phyloP scores from a whole-genome alignment of 768 basidiomycete species.

The Mycena chlorophos region DNA sequence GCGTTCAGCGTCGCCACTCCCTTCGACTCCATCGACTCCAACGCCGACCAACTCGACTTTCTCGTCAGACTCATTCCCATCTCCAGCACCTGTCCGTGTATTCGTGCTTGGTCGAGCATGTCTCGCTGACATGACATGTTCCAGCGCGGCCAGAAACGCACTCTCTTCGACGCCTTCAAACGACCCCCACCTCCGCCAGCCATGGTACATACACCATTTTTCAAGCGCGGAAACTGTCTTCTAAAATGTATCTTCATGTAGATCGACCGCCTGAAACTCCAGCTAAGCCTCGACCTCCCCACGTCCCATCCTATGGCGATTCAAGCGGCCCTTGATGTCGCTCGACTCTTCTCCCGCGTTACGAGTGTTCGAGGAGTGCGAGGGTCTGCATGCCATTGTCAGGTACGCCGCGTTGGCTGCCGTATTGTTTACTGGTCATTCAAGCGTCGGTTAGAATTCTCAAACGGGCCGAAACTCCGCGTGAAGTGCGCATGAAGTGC shows the following conservation, averaged over 20 bases:
- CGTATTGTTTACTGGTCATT: too few species aligned
- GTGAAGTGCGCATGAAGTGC: conserved; percentile 93
- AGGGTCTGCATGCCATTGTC: conserved; percentile 79
- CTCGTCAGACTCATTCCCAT: too few species aligned
- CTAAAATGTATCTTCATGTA: not conserved
- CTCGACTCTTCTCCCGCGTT: conserved; percentile 75
- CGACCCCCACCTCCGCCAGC: not conserved
- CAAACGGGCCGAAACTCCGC: conserved; percentile 82
- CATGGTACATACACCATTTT: not conserved
- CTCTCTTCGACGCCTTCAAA: not conserved
- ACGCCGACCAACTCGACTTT: too few species aligned
- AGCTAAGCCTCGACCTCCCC: not conserved
- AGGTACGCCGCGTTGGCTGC: too few species aligned
- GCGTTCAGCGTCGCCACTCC: not conserved
- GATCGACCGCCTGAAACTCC: not conserved
- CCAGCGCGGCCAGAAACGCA: not conserved
- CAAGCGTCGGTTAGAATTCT: too few species aligned
- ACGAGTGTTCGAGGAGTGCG: conserved; percentile 74
- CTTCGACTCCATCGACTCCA: not conserved
- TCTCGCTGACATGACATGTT: too few species aligned
- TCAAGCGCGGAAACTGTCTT: not conserved
- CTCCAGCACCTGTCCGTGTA: too few species aligned
- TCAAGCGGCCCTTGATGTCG: not conserved
- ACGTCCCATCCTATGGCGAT: not conserved
- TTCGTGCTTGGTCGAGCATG: too few species aligned